Evolutionary conservation across 305 asterid genomes (phyloP), one percentile per base, ranked within the genome.

Genomic region (Ajuga reptans): DNA sequence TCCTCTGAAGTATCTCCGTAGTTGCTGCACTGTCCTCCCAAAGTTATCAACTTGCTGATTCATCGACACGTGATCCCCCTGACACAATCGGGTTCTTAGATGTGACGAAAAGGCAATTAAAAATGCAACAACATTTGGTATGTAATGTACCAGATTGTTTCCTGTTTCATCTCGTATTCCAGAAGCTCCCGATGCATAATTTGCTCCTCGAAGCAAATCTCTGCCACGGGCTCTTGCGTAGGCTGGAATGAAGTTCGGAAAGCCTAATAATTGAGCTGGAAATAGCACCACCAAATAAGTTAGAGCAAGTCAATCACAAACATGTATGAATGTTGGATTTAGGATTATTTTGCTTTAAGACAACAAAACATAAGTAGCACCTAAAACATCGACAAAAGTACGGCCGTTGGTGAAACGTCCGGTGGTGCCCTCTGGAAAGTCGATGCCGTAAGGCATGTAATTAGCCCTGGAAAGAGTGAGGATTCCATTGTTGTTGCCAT

Each of bases 121-220:
- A 16, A 47, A 53, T 53, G 15, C 9, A 29, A 24, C 9, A 66
- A 50, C 24, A 66, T 1, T 64, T 17, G 9, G 41, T 9, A 15
- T 6, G 4, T 80, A 88, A 15, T 6, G 4, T 80, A 88, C 97
- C 91, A 91, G 68, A 71, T 91, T 91, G 74, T 89, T 81, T 70
- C 97, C 97, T 16, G 97, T 91, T 82, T 91, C 97, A 53, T 86
- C 95, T 46, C 95, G 74, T 10, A 91, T 91, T 58, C 97, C 97
- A 8, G 96, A 84, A 18, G 97, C 97, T 53, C 96, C 97, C 0
- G 97, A 91, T 52, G 97, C 96, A 39, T 72, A 91, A 72, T 91
- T 91, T 45, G 83, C 87, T 69, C 97, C 97, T 52, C 68, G 82
- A 15, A 89, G 82, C 51, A 87, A 61, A 21, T 58, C 82, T 67